Percentiles rank a stretch among this genome's conserved stretches.
Conservation (phyloP, 768 basidiomycete species). For the Tylopilus plumbeoviolaceoides region DNA sequence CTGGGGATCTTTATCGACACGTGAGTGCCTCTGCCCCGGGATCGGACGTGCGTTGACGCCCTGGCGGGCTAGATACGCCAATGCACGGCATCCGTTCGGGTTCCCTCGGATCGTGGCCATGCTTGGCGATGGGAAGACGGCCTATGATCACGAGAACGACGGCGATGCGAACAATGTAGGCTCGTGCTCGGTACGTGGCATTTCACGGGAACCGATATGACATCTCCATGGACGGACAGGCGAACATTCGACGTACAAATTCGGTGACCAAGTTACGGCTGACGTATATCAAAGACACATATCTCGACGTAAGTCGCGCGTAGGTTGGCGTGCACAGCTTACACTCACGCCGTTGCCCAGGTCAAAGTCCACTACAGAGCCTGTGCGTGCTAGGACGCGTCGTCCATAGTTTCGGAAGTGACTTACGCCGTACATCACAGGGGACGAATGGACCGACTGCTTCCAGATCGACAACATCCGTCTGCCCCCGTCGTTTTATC, state of each 20-base stretch:
- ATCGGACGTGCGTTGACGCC: neutral
- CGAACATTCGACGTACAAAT: conserved; percentile 83
- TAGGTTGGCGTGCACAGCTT: neutral
- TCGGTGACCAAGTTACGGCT: conserved; percentile 87
- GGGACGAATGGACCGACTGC: conserved; percentile 93
- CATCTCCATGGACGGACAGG: conserved; percentile 40
- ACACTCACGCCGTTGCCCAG: conserved; percentile 33
- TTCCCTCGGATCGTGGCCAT: conserved; percentile 89
- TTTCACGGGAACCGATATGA: neutral
- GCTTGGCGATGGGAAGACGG: conserved; percentile 82
- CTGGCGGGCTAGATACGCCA: conserved; percentile 62
- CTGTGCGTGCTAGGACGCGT: conserved; percentile 52
- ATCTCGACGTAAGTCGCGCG: conserved; percentile 67
- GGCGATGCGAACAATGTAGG: conserved; percentile 76
- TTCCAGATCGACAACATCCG: conserved; percentile 67
- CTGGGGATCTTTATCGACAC: conserved; percentile 93
- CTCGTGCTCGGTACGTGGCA: conserved; percentile 72
- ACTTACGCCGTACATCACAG: conserved; percentile 32
- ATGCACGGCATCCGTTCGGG: conserved; percentile 72
- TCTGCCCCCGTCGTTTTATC: conserved; percentile 67
- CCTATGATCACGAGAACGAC: conserved; percentile 78
- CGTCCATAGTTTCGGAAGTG: neutral
- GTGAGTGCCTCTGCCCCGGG: conserved; percentile 41
- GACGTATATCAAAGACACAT: conserved; percentile 77
- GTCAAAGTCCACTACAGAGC: conserved; percentile 89